These are phyloP conservation scores for Malassezia sympodialis DNA, from an alignment of 1,284 basidiomycete species.

Conservation along the genomic window DNA sequence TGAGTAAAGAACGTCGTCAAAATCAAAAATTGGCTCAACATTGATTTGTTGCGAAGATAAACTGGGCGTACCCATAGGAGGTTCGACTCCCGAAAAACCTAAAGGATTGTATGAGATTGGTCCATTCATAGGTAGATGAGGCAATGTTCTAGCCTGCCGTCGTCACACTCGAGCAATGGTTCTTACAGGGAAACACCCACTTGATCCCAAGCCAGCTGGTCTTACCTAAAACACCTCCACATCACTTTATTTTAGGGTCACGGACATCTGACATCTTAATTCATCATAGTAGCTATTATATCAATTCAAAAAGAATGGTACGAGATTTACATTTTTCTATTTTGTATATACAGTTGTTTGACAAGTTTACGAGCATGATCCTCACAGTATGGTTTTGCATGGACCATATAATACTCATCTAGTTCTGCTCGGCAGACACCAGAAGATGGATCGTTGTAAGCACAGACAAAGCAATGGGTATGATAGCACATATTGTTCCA, in stretches of 20 bases:
- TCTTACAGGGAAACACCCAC: background rate
- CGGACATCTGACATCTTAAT: no score
- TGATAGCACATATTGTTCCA: slow-evolving; percentile 3
- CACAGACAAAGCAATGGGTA: slow-evolving; percentile 3
- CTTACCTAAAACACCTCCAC: background rate
- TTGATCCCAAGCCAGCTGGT: background rate
- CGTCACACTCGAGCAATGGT: background rate
- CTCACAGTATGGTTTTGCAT: slow-evolving; percentile 6
- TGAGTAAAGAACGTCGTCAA: slow-evolving; percentile 3
- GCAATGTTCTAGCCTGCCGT: background rate
- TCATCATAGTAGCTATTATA: background rate
- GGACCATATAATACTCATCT: slow-evolving; percentile 5
- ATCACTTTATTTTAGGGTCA: background rate
- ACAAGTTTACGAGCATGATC: background rate
- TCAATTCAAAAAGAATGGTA: background rate
- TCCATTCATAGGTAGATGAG: background rate
- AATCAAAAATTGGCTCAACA: background rate
- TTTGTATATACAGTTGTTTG: background rate
- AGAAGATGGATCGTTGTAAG: background rate
- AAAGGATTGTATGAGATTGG: background rate
- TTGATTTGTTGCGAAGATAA: background rate
- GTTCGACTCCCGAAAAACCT: background rate
- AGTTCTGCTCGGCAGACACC: slow-evolving; percentile 1
- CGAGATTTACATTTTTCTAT: background rate
- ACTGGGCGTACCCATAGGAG: background rate